Base-by-base conservation (phyloP, 805 yeast species). In the Helenozyma rhizophorensis region DNA sequence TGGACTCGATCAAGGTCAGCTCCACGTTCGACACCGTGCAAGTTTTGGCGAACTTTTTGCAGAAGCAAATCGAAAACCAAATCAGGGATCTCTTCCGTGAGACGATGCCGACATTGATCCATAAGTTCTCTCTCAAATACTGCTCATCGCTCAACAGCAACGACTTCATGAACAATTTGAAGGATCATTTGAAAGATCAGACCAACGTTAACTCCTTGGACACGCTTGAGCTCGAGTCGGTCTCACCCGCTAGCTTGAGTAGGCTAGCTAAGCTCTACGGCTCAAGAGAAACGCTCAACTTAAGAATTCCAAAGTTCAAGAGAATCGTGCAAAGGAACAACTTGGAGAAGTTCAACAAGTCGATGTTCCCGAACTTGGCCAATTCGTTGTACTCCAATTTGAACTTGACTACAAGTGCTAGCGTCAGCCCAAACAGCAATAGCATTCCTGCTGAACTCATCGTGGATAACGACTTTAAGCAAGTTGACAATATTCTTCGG, bases 21-120 rank as follows among this genome's bases (percentile, higher is more conserved):
- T 83, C 94, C 4, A 81, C 95, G n/a, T 87, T 87, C 57, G 95
- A 87, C 59, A 76, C 79, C 25, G 82, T 87, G 27, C 83, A 82
- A 31, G 88, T 88, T 1, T 75, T 87, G 47, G 93, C 94, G n/a
- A 73, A 77, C 37, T 83, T 85, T 45, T 59, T 87, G 40, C 95
- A 87, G 52, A 73, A 74, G 28, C 93, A 86, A 53, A 87, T 87
- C 39, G 95, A 87, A 53, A 72, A 68, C 33, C 93, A 84, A 54
- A 79, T 87, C 21, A 64, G 94, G 33, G 85, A 81, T 32, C 64
- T 87, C 40, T 87, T 87, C 59, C 68, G 93, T 40, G 96, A 87
- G 52, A 82, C 86, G 32, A 68, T 87, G 33, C 96, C 96, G 2
- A 77, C 86, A 9, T 76, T 86, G 28, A 68, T 87, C 32, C 89